phyloP scores from a whole-genome alignment of 495 filamentous ascomycete genomes.

The Podospora tetraspora region DNA sequence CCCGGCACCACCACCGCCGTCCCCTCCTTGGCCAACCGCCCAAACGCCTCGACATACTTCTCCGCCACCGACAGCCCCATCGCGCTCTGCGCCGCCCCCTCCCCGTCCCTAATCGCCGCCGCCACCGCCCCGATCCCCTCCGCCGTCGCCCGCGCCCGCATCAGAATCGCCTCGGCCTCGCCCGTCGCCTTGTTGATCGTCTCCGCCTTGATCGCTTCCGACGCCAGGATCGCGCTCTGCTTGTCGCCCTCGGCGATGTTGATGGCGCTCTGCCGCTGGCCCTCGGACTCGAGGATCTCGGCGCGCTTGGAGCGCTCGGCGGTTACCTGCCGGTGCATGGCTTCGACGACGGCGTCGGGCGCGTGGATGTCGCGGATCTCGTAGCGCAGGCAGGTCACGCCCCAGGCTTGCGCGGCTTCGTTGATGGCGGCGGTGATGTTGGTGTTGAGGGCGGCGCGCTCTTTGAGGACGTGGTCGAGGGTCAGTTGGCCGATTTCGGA shows the following conservation, averaged over 20 bases:
- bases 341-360: constrained; percentile 82
- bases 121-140: constrained; percentile 82
- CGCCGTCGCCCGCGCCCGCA: constrained; percentile 83
- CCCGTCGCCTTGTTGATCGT: constrained; percentile 86
- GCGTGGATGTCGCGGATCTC: constrained; percentile 98
- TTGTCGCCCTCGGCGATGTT: constrained; percentile 97
- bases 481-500: constrained; percentile 94
- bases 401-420: constrained; percentile 94
- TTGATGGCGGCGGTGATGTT: constrained; percentile 99
- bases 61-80: constrained; percentile 85
- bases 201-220: constrained; percentile 84
- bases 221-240: constrained; percentile 90
- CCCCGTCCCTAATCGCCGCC: constrained; percentile 59
- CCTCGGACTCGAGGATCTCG: constrained; percentile 93
- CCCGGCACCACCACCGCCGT: constrained; percentile 93
- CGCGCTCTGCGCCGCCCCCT: constrained; percentile 71
- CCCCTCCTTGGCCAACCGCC: constrained; percentile 83
- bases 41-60: constrained; percentile 97
- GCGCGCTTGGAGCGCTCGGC: constrained; percentile 94
- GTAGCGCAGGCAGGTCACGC: constrained; percentile 90
- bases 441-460: constrained; percentile 88
- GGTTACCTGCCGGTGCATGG: constrained; percentile 97
- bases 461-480: constrained; percentile 94
- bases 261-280: constrained; percentile 92
- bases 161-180: constrained; percentile 86